These are phyloP conservation scores for Fraxinus nigra DNA, from an alignment of 305 asterid species.

Conservation along the genomic window DNA sequence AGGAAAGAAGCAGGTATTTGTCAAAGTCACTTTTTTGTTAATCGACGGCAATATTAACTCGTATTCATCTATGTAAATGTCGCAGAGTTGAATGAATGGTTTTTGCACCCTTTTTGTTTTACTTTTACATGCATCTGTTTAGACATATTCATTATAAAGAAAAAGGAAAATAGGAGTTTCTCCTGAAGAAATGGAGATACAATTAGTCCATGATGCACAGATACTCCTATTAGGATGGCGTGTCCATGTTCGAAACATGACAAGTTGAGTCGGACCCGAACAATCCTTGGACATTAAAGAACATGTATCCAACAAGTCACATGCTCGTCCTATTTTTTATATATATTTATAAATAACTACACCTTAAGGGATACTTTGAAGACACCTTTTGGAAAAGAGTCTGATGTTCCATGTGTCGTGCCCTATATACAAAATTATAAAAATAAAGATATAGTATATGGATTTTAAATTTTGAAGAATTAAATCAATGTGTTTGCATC, in stretches of 20 bases:
- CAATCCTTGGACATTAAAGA: not conserved
- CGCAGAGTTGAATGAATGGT: not conserved
- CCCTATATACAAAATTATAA: not conserved
- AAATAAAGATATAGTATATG: not conserved
- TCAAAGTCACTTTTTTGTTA: slow-evolving; percentile 14
- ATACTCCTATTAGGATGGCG: not conserved
- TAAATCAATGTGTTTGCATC: not conserved
- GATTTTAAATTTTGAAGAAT: not conserved
- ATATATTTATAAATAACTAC: not conserved
- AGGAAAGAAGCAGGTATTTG: slow-evolving; percentile 90
- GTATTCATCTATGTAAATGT: not conserved
- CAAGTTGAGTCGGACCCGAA: not conserved
- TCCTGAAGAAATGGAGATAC: not conserved
- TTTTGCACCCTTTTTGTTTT: not conserved
- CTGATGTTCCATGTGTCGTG: not conserved
- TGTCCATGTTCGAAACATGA: not conserved
- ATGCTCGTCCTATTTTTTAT: not conserved
- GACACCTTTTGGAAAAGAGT: not conserved
- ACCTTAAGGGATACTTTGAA: not conserved
- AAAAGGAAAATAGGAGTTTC: not conserved
- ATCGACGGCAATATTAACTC: slow-evolving; percentile 6
- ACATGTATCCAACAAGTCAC: not conserved
- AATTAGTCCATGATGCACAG: not conserved
- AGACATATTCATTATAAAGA: not conserved
- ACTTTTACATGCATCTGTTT: not conserved